Base-by-base conservation (phyloP, 192 early-diverging fungal species). In the Podila horticola region DNA sequence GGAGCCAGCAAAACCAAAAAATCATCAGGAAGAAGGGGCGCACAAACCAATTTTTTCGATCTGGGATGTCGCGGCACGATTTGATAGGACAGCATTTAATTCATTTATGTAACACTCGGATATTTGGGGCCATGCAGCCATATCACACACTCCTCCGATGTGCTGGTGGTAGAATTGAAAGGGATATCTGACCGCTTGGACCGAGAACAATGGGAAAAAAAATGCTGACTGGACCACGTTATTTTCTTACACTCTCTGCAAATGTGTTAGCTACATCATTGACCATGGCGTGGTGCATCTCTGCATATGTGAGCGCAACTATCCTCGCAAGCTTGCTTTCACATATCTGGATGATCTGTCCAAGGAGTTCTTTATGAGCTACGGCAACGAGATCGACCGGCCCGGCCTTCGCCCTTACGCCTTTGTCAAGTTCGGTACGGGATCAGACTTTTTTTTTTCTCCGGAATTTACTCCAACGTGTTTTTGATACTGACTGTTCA, bases 291-390 rank as follows among this genome's bases (percentile, higher is more conserved):
- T 99, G 8, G 96, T 94, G 82, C 98, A 97, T 74, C 90, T 99
- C 62, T 94, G 92, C 83, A 94, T 99, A 73, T 97, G 96, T 83
- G 97, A 99, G 63, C 88, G 90, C 69, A 90, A 92, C 11, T 99
- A 97, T 74, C 97, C 97, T 33, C 90, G 92, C 60, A 94, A 95
- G 77, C 88, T 97, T 28, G 97, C 97, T 1, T 99, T 99, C 75
- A 94, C 91, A 69, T 99, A 97, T 66, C 86, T 99, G 70, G 96
- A 98, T 74, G 97, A 99, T 81, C 86, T 99, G 49, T 92, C 95
- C 66, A 93, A 93, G 58, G 97, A 99, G 86, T 99, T 99, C 84
- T 89, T 93, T 61, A 90, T 92, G 86, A 93, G 93, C 81, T 97
- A 98, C 75, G 97, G 97, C 64, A 90, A 90, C 67, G 95, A 99